phyloP scores from a whole-genome alignment of 768 basidiomycete genomes.

The Paxillus rubicundulus region DNA sequence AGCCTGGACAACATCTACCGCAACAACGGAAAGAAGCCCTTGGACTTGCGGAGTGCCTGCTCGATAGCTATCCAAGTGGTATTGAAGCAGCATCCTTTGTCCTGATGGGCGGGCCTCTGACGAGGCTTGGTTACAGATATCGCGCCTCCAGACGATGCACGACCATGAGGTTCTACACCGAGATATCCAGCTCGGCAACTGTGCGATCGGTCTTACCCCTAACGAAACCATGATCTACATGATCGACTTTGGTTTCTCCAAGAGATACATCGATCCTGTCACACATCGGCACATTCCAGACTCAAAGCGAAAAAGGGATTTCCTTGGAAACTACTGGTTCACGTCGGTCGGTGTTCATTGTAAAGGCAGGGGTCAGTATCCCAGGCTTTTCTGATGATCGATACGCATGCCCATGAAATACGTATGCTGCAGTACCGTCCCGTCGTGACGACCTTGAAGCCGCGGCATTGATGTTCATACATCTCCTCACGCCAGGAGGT shows the following conservation, averaged over 20 bases:
- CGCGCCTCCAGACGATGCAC: slow-evolving; percentile 75
- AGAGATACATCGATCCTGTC: slow-evolving; percentile 65
- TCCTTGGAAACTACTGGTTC: slow-evolving; percentile 86
- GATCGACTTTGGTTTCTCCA: slow-evolving; percentile 87
- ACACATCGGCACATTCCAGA: slow-evolving; percentile 72
- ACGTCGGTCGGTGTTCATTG: slow-evolving; percentile 78
- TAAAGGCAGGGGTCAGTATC: slow-evolving; percentile 59
- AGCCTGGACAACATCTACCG: slow-evolving; percentile 66
- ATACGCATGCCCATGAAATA: slow-evolving; percentile 17
- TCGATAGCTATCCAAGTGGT: slow-evolving; percentile 78
- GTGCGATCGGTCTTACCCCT: slow-evolving; percentile 59
- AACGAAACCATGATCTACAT: slow-evolving; percentile 65
- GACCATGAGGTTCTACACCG: slow-evolving; percentile 68
- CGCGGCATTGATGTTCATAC: slow-evolving; percentile 74
- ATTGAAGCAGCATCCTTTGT: slow-evolving; percentile 22
- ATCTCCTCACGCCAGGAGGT: slow-evolving; percentile 73
- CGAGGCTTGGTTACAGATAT: slow-evolving; percentile 46
- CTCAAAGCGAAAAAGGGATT: slow-evolving; percentile 63
- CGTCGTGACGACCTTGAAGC: slow-evolving; percentile 80
- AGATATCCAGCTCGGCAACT: slow-evolving; percentile 80
- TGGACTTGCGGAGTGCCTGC: slow-evolving; percentile 73
- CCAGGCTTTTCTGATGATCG: slow-evolving; percentile 8
- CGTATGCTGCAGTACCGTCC: slow-evolving; percentile 56
- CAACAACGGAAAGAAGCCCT: slow-evolving; percentile 49
- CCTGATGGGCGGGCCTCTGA: slow-evolving; percentile 4